phyloP scores from a whole-genome alignment of 192 early-diverging fungal genomes.

The Chytriomyces sp. region DNA sequence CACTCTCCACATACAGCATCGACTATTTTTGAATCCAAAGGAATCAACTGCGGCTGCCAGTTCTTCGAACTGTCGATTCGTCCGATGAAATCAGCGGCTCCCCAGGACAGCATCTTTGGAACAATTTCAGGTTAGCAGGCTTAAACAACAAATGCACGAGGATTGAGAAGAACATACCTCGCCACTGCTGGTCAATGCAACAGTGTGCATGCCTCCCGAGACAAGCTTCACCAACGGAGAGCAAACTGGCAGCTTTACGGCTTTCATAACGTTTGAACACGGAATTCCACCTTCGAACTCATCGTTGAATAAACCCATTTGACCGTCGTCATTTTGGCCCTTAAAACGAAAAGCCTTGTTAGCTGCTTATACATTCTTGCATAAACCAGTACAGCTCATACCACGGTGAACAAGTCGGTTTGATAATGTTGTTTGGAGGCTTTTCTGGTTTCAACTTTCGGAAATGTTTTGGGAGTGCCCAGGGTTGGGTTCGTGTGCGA shows the following conservation, averaged over 20 bases:
- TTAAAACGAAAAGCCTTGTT: background rate
- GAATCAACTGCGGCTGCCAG: conserved; percentile 15
- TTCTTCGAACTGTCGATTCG: background rate
- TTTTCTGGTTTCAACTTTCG: background rate
- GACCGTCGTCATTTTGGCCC: conserved; percentile 42
- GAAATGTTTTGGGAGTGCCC: too few species aligned
- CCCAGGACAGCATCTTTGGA: conserved; percentile 25
- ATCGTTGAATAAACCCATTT: conserved; percentile 28
- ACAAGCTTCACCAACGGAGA: conserved; percentile 13
- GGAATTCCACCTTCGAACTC: conserved; percentile 27
- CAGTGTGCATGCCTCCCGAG: conserved; percentile 31
- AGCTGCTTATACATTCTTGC: too few species aligned
- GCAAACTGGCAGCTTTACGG: conserved; percentile 5
- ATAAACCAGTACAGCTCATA: background rate
- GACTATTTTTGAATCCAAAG: conserved; percentile 2
- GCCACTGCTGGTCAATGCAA: conserved; percentile 19
- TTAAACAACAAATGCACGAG: background rate
- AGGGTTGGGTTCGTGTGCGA: too few species aligned
- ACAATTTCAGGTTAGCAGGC: background rate
- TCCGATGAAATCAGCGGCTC: conserved; percentile 29
- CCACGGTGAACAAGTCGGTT: background rate
- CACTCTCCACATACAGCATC: conserved; percentile 34
- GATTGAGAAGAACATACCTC: background rate
- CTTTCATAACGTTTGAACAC: conserved; percentile 29
- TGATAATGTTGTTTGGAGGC: background rate